These are phyloP conservation scores for Globisporangium cystogenes DNA, from an alignment of 352 stramenopile genomes.

Conservation along the genomic window DNA sequence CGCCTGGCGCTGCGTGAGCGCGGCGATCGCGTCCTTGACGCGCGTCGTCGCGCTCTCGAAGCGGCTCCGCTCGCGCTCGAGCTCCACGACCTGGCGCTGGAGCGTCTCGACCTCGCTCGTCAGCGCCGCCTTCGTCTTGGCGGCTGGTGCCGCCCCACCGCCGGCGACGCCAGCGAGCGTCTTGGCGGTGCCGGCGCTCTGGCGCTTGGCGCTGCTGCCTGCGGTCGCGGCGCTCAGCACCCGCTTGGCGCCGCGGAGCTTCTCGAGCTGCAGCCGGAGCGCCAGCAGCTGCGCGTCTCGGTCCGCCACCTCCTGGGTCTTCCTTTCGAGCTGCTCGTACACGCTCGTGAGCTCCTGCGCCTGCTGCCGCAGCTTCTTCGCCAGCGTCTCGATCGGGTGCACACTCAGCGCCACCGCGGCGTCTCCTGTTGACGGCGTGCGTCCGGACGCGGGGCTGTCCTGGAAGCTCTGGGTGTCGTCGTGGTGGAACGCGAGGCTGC, in stretches of 20 bases:
- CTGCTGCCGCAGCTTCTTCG: slow-evolving; percentile 71
- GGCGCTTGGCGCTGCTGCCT: not conserved
- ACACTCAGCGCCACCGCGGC: slow-evolving; percentile 11
- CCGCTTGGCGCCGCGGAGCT: slow-evolving; percentile 17
- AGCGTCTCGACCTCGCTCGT: slow-evolving; percentile 22
- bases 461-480: not conserved
- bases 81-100: slow-evolving; percentile 32
- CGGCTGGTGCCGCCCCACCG: not conserved
- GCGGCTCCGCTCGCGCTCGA: slow-evolving; percentile 33
- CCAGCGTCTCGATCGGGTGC: slow-evolving; percentile 56
- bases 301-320: slow-evolving; percentile 32
- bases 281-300: slow-evolving; percentile 33
- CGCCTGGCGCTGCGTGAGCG: slow-evolving; percentile 33
- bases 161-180: not conserved
- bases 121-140: not conserved
- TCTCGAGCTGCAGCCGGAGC: slow-evolving; percentile 40
- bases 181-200: not conserved
- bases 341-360: slow-evolving; percentile 60
- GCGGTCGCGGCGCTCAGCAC: not conserved
- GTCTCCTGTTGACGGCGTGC: too few species aligned
- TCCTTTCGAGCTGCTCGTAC: slow-evolving; percentile 66
- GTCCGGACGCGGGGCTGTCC: not conserved
- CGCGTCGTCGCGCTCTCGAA: slow-evolving; percentile 27
- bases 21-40: slow-evolving; percentile 28
- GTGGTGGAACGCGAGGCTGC: not conserved